These are phyloP conservation scores for Aspergillus japonicus DNA, from an alignment of 2,329 filamentous ascomycete species.

Conservation along the genomic window DNA sequence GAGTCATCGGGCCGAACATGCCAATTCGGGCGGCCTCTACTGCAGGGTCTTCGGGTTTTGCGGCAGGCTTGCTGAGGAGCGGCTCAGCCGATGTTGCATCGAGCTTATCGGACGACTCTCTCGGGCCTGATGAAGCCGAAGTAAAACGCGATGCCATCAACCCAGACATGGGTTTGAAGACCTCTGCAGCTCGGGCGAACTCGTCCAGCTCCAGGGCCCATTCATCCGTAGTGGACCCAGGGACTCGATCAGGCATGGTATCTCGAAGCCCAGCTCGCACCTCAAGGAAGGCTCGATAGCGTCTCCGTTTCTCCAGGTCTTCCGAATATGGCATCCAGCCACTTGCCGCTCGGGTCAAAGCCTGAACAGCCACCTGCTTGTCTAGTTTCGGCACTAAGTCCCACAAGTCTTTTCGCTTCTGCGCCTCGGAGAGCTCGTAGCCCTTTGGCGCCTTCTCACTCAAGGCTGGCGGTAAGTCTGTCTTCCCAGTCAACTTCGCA, in stretches of 20 bases:
- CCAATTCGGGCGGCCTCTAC: slow-evolving; percentile 83
- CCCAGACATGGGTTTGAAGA: slow-evolving; percentile 90
- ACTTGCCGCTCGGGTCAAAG: slow-evolving; percentile 62
- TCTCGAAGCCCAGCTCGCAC: slow-evolving; percentile 64
- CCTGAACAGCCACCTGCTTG: slow-evolving; percentile 65
- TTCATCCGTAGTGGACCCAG: slow-evolving; percentile 61
- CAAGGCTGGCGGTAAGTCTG: slow-evolving; percentile 72
- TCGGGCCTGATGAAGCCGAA: slow-evolving; percentile 48
- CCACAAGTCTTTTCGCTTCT: slow-evolving; percentile 59
- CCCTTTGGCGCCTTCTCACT: slow-evolving; percentile 69
- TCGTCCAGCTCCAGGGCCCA: slow-evolving; percentile 78
- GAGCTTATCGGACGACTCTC: slow-evolving; percentile 39
- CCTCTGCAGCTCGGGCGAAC: slow-evolving; percentile 69
- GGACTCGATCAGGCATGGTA: slow-evolving; percentile 57
- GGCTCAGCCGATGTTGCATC: slow-evolving; percentile 27
- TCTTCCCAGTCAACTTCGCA: slow-evolving; percentile 70
- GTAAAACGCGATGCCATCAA: slow-evolving; percentile 94
- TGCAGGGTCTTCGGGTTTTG: slow-evolving; percentile 70
- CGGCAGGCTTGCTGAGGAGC: slow-evolving; percentile 50
- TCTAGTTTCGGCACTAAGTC: slow-evolving; percentile 64
- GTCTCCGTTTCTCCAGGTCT: slow-evolving; percentile 71
- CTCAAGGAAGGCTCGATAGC: slow-evolving; percentile 81
- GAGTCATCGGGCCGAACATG: slow-evolving; percentile 90
- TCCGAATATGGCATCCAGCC: slow-evolving; percentile 83
- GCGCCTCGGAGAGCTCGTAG: slow-evolving; percentile 62